Evolutionary conservation across 2,329 filamentous ascomycete species (phyloP), one percentile per base, ranked within the genome.

Genomic region (Rutstroemia sp.): DNA sequence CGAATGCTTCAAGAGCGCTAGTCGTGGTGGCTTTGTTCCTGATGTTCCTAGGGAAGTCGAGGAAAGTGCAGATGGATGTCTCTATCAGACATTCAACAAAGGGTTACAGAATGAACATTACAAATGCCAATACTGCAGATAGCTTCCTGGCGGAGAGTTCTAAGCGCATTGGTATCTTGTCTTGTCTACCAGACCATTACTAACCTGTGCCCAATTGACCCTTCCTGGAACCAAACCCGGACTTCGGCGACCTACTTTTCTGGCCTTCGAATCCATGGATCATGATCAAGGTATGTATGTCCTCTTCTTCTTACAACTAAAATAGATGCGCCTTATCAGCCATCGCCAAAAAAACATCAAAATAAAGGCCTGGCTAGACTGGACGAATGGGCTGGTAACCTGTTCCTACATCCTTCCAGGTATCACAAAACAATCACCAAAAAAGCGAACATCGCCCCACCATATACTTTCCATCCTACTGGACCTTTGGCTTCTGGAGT

Each of bases 381-480:
- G 16, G 38, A 25, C 12, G 4, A 16, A 39, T n/a, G 34, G 53
- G 41, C 30, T 55, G 53, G 53, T 55, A 55, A 45, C 53, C 53
- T 50, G 21, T 21, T 27, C 21, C 30, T 51, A 19, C 18, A 51
- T 44, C 27, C 38, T 55, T 51, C 46, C 12, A 9, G 38, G 46
- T 51, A 55, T 55, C 53, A 55, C 37, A 21, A 55, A 50, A 51
- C 46, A 55, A 55, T 55, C 53, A 44, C 46, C 19, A 55, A 55
- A 50, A 55, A 45, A 55, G 53, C 47, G 53, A 51, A 55, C 38
- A 55, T 55, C 53, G 53, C 53, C 46, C 41, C 10, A 23, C 21
- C 49, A 30, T 50, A 42, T n/a, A 44, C 42, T 50, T 51, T 44
- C 14, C 6, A 50, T 51, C 49, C 38, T 30, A 50, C 45, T 44